phyloP scores from a whole-genome alignment of 768 basidiomycete genomes.

The Mycena sanguinolenta region DNA sequence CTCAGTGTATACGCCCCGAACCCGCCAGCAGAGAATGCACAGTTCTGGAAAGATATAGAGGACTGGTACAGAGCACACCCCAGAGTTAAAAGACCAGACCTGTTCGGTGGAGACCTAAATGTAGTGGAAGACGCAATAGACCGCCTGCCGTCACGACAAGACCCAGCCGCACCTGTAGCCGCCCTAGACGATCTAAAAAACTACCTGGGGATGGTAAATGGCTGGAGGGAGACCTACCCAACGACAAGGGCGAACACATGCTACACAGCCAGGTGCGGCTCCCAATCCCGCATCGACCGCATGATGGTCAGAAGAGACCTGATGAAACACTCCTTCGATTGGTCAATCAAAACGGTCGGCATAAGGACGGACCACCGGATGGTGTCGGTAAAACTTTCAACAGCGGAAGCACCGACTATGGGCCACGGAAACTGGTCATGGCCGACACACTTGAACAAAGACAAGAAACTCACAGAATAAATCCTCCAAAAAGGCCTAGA shows the following conservation, averaged over 20 bases:
- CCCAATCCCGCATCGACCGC: slow-evolving; percentile 7
- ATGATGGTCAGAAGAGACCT: neutral
- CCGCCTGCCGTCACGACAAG: slow-evolving; percentile 27
- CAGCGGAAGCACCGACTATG: neutral
- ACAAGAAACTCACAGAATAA: neutral
- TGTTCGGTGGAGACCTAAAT: slow-evolving; percentile 38
- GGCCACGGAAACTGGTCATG: neutral
- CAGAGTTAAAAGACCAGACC: slow-evolving; percentile 18
- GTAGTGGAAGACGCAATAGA: slow-evolving; percentile 37
- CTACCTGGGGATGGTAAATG: slow-evolving; percentile 24
- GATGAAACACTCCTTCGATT: neutral
- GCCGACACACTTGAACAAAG: neutral
- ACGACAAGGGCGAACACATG: neutral
- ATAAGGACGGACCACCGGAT: neutral
- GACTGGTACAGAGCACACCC: neutral
- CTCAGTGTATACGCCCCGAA: slow-evolving; percentile 38
- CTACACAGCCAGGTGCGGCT: neutral
- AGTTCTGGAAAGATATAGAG: slow-evolving; percentile 32
- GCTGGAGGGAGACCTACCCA: slow-evolving; percentile 32
- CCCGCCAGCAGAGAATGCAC: slow-evolving; percentile 20
- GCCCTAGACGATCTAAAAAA: slow-evolving; percentile 19
- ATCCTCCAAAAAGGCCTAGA: neutral
- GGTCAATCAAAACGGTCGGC: neutral
- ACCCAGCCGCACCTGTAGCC: neutral
- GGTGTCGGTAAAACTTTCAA: neutral